These are phyloP conservation scores for Globisporangium spiculum DNA, from an alignment of 352 stramenopile genomes.

Conservation along the genomic window DNA sequence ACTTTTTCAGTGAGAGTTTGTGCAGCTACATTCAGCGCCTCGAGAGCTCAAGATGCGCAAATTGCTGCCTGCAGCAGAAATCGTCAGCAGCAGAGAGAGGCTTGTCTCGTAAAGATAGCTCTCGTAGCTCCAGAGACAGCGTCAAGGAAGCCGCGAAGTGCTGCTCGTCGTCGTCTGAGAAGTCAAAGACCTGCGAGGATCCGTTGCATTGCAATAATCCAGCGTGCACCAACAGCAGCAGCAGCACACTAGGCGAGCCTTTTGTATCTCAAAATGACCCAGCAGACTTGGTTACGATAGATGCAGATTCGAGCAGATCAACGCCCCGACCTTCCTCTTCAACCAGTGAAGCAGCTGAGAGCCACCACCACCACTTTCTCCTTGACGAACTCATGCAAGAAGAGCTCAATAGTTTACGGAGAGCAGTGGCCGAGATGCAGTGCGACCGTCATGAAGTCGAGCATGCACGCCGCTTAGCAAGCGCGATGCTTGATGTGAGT, in stretches of 20 bases:
- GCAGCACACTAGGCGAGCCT: neutral
- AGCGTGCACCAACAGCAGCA: neutral
- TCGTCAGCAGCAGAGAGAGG: neutral
- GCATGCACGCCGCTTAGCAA: conserved; percentile 22
- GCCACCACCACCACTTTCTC: neutral
- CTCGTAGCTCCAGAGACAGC: neutral
- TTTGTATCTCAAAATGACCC: neutral
- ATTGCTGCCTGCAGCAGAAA: neutral
- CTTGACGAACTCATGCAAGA: conserved; percentile 40
- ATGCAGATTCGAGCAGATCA: neutral
- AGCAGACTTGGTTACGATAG: neutral
- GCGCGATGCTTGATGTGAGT: conserved; percentile 22
- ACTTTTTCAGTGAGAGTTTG: conserved; percentile 33
- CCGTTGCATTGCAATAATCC: neutral
- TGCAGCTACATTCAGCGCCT: conserved; percentile 54
- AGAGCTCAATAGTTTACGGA: conserved; percentile 46
- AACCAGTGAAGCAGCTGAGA: neutral
- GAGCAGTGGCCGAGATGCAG: conserved; percentile 38
- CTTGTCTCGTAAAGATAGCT: too few relatives aligned
- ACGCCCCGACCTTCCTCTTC: neutral
- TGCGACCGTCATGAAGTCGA: conserved; percentile 32
- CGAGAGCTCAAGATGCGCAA: conserved; percentile 25
- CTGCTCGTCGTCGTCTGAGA: neutral
- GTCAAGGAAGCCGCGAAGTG: neutral
- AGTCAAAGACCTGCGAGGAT: neutral